These are phyloP conservation scores for Sclerotinia spermophila DNA, from an alignment of 2,329 filamentous ascomycete genomes.

Conservation along the genomic window DNA sequence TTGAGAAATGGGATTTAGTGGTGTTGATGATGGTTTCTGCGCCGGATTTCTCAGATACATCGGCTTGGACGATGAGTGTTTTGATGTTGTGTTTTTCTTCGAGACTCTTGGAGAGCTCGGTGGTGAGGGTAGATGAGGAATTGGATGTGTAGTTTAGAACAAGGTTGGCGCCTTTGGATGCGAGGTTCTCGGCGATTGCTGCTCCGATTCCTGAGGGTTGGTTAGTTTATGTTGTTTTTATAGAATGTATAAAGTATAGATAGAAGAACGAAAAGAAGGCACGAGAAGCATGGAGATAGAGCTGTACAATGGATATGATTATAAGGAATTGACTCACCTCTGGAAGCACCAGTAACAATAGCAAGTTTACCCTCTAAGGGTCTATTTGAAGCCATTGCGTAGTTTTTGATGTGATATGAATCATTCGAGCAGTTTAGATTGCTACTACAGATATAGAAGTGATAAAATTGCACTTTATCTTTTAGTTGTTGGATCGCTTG, in stretches of 20 bases:
- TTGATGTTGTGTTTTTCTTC: constrained; percentile 54
- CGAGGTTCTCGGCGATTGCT: constrained; percentile 63
- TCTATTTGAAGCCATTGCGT: constrained; percentile 23
- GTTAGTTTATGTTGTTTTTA: not conserved
- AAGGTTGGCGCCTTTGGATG: constrained; percentile 60
- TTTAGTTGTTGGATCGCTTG: not conserved
- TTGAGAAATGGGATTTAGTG: constrained; percentile 55
- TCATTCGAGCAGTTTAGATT: not conserved
- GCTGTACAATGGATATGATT: not conserved
- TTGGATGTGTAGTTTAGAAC: constrained; percentile 65
- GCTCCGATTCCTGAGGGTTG: constrained; percentile 63
- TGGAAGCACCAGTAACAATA: constrained; percentile 74
- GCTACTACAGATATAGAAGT: not conserved
- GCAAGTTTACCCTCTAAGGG: constrained; percentile 70
- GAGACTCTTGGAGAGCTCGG: constrained; percentile 55
- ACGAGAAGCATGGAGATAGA: not conserved
- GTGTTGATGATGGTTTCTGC: constrained; percentile 57
- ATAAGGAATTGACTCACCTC: constrained; percentile 50
- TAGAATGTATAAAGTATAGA: not conserved
- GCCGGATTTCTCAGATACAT: constrained; percentile 61
- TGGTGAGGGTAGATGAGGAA: constrained; percentile 51
- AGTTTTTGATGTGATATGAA: constrained; percentile 11
- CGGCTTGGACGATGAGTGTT: constrained; percentile 64
- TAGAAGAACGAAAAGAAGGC: not conserved
- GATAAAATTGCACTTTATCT: not conserved